Base-by-base conservation (phyloP, 345 rosid species). In the Salix dunnii region DNA sequence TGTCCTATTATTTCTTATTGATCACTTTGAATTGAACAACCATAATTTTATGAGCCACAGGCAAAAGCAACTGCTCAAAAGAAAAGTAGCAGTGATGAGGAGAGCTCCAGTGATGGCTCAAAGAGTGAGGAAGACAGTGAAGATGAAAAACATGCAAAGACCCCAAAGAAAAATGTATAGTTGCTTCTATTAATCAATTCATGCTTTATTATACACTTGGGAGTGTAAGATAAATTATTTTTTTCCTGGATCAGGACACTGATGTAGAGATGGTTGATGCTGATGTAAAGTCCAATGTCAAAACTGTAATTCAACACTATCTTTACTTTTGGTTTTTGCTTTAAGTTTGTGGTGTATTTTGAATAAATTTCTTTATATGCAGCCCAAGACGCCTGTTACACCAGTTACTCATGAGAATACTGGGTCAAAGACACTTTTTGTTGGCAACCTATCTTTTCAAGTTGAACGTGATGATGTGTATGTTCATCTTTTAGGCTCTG, bases 261-360 rank as follows among this genome's bases (percentile, higher is more conserved):
- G 96, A 95, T 83, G 90, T 82, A 2, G 89, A 90, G 33, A 93
- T 90, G 96, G 84, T 73, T 0, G 94, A 90, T 75, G 92, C 86
- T 46, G 64, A 74, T 55, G 81, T 76, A 48, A 79, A 74, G 67
- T 43, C 71, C 72, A 84, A 76, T 79, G 62, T 71, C n/a, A 87
- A 85, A 77, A 76, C 89, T 36, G 90, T 88, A 82, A 77, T 27
- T 31, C 58, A 5, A 14, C 20, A 1, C 30, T 27, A 5, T 46
- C 38, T 62, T 61, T 75, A 20, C 11, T 74, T 28, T 36, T 75
- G 0, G 28, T 2, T 25, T 28, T 40, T 60, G 2, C 2, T 9
- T 23, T 16, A 20, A 4, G 66, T 7, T 18, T 23, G 1, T 17
- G 1, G 20, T 18, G 4, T 3, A 0, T 25, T 40, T 30, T 46